phyloP scores from a whole-genome alignment of 2,329 filamentous ascomycete genomes.

The Colletotrichum spinosum region DNA sequence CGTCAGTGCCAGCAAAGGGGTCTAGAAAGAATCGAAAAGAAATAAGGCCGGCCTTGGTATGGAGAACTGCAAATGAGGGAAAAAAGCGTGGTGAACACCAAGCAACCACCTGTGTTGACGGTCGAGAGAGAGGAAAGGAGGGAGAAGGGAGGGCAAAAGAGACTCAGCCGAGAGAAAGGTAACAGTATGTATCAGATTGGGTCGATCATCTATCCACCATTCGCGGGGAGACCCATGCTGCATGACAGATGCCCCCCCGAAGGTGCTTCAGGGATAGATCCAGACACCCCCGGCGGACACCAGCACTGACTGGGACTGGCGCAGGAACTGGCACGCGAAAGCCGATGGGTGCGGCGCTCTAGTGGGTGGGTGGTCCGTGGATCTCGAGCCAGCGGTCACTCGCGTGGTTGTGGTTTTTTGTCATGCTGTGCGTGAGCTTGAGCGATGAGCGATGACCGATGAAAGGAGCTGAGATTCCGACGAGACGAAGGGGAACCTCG shows the following conservation, averaged over 20 bases:
- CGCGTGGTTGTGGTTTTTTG: conserved; percentile 21
- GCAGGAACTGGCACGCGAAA: conserved; percentile 38
- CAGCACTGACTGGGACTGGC: conserved; percentile 38
- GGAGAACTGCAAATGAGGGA: conserved; percentile 20
- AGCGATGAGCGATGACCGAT: too few species aligned
- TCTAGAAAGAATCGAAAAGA: conserved; percentile 34
- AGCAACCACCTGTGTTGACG: conserved; percentile 17
- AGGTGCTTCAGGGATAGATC: conserved; percentile 36
- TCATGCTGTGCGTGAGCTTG: conserved; percentile 3
- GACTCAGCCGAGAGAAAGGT: conserved; percentile 33
- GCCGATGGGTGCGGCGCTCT: conserved; percentile 36
- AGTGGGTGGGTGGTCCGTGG: conserved; percentile 36
- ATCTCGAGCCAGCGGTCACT: conserved; percentile 20
- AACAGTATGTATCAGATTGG: conserved; percentile 39
- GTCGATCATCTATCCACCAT: conserved; percentile 37
- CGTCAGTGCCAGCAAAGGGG: conserved; percentile 32
- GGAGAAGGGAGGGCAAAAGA: conserved; percentile 24
- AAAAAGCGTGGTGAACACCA: conserved; percentile 31
- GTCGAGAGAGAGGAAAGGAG: conserved; percentile 23
- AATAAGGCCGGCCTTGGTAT: conserved; percentile 38
- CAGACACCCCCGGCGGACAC: conserved; percentile 36
- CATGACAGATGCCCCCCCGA: conserved; percentile 34
- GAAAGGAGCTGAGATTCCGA: neutral
- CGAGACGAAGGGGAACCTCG: conserved; percentile 1
- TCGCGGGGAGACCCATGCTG: conserved; percentile 38